phyloP scores from a whole-genome alignment of 2,329 filamentous ascomycete species.

The Stenocarpella maydis region DNA sequence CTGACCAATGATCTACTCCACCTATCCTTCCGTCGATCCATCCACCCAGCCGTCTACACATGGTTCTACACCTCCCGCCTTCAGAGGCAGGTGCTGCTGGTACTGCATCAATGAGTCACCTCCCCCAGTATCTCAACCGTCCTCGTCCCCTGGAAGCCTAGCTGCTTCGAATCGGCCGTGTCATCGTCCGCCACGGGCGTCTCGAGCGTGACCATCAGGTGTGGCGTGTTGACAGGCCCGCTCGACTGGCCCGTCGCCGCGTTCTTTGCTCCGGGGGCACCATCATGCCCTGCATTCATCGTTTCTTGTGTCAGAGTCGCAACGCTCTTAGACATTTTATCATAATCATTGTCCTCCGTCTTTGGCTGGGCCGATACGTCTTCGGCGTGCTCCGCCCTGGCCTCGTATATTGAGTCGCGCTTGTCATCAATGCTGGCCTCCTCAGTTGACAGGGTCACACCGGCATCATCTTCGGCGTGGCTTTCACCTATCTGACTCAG shows the following conservation, averaged over 20 bases:
- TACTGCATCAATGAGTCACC: constrained; percentile 43
- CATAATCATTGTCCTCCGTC: constrained; percentile 23
- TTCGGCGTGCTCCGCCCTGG: constrained; percentile 51
- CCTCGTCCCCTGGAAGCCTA: constrained; percentile 48
- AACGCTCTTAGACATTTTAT: constrained; percentile 36
- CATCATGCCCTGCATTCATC: constrained; percentile 36
- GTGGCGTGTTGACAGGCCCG: constrained; percentile 46
- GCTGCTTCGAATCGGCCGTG: constrained; percentile 52
- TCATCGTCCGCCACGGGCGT: constrained; percentile 52
- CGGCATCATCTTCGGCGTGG: constrained; percentile 30
- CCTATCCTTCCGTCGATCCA: background rate
- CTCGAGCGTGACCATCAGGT: constrained; percentile 58
- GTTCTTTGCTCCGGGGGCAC: constrained; percentile 43
- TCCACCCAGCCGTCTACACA: background rate
- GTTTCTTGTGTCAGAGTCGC: constrained; percentile 29
- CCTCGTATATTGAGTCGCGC: constrained; percentile 39
- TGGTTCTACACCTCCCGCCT: background rate
- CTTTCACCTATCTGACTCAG: constrained; percentile 41
- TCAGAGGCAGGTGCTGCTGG: background rate
- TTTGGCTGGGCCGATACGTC: constrained; percentile 35
- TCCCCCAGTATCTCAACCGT: constrained; percentile 47
- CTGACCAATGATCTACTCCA: constrained; percentile 12
- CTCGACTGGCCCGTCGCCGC: constrained; percentile 31
- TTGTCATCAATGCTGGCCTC: constrained; percentile 36
- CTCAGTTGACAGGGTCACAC: background rate